Evolutionary conservation across 1,284 basidiomycete genomes (phyloP).

Genomic region (Irpex rosettiformis): DNA sequence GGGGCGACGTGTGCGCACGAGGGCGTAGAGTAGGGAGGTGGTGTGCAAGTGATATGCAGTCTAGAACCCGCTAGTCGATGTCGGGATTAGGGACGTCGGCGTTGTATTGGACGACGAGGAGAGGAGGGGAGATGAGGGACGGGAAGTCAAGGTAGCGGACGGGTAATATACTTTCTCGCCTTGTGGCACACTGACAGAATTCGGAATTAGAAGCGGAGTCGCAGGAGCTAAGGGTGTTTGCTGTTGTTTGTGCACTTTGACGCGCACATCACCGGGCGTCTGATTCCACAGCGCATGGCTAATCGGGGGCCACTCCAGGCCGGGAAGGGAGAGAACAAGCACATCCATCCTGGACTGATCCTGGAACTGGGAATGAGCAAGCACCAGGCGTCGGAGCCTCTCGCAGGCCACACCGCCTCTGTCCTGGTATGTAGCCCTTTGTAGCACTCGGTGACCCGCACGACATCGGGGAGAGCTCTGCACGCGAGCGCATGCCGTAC

Average conservation of each 20-base stretch:
- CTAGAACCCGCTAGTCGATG: slow-evolving; percentile 1
- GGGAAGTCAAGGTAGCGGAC: slow-evolving; percentile 7
- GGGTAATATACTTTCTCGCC: slow-evolving; percentile 19
- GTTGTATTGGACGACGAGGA: slow-evolving; percentile 10
- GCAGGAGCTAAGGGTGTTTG: slow-evolving; percentile 3
- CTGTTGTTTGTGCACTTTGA: background rate
- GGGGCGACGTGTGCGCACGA: background rate
- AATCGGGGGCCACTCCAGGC: background rate
- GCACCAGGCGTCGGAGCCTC: no score
- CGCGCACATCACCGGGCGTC: background rate
- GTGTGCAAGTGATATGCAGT: background rate
- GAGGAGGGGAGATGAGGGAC: slow-evolving; percentile 9
- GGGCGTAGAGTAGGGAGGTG: slow-evolving; percentile 2
- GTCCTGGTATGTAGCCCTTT: background rate
- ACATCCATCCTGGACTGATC: background rate
- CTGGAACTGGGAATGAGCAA: no score
- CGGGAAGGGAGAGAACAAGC: background rate
- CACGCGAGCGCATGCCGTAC: background rate
- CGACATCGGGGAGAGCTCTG: background rate
- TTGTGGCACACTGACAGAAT: slow-evolving; percentile 2
- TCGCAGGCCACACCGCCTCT: background rate
- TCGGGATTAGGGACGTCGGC: slow-evolving; percentile 8
- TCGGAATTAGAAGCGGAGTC: slow-evolving; percentile 9
- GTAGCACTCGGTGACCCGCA: no score
- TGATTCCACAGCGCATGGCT: background rate